Evolutionary conservation across 2,329 filamentous ascomycete genomes (phyloP), one percentile per base, ranked within the genome.

Genomic region (Neofusicoccum laricinum): DNA sequence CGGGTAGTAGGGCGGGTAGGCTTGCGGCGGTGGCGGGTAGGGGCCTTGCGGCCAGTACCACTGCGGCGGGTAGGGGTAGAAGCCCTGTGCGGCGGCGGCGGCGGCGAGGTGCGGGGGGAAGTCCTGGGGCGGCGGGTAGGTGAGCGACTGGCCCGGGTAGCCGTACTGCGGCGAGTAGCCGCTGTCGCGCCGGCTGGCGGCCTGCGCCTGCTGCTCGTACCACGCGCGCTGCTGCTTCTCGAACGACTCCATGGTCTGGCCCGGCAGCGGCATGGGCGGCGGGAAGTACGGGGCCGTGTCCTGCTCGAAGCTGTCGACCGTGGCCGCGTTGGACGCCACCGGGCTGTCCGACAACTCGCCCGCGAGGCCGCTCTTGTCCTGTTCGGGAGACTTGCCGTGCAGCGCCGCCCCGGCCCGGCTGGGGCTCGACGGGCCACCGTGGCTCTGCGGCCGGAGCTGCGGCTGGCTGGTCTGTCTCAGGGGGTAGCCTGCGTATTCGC

Each of bases 31-130:
- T 14, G 49, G 49, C 15, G 49, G 49, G 32, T 51, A 51, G 32
- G 17, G 25, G 7, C 25, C 49, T 36, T 51, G 49, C 1, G 40
- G 38, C 55, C 55, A 59, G 41, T 59, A 59, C 55, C 40, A 46
- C 12, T 45, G 55, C 1, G 55, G 55, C n/a, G 55, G 55, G 55
- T 59, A 59, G 6, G 55, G 55, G 55, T 59, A 59, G 55, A 58
- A 45, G 21, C 38, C 38, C 12, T 46, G 49, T 3, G 32, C 30
- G n/a, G 32, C 25, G 32, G 21, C 25, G 32, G 21, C 25, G 32
- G 32, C 36, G 32, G 21, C 25, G 49, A 17, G 49, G 49, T 10
- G 55, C 7, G 55, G 55, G n/a, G 55, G 55, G 40, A 46, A 51
- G 49, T 34, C 17, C 49, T 30, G 11, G 11, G 49, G 7, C 36